Base-by-base conservation (phyloP, 176 grass and related monocot genomes). In the Areca catechu region DNA sequence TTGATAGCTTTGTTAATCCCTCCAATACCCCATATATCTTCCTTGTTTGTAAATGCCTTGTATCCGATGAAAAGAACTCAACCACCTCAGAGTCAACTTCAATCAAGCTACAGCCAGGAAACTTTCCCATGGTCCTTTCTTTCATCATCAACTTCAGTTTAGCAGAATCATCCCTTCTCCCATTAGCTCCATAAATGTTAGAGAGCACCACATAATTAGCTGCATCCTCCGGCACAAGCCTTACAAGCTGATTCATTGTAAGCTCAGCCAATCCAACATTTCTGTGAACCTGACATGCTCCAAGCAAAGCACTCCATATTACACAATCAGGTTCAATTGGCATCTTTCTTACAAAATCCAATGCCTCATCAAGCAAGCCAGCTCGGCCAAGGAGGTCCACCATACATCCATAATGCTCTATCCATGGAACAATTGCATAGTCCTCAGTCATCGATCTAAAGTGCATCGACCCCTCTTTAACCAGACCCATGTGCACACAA, bases 291-390 rank as follows among this genome's bases (percentile, higher is more conserved):
- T 61, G 57, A 19, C 50, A 72, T 2, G 69, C 58, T 15, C 69
- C 19, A 12, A 72, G 69, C 14, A 72, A 34, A 28, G 69, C 18
- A 24, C 50, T 72, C 69, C 69, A 72, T 22, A 72, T 61, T 22
- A 61, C 24, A 17, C 25, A 61, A 14, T 72, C 69, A 21, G 58
- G 48, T 50, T 53, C 25, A 24, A 72, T 54, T 16, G 49, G 58
- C 69, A 72, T 62, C 24, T 43, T 53, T 49, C 15, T 37, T 50
- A 72, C 53, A 28, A 72, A 20, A 21, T 27, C 15, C 7, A 61
- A 6, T 22, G 69, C 57, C 49, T 61, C 49, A 20, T 20, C 14
- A 17, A 72, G 50, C 49, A 61, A 53, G 18, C 69, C 49, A 34
- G 69, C 58, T 37, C 69, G 58, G 14, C 58, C 27, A 15, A 72